Base-by-base conservation (phyloP, 352 stramenopile species). In the Pythium insidiosum region DNA sequence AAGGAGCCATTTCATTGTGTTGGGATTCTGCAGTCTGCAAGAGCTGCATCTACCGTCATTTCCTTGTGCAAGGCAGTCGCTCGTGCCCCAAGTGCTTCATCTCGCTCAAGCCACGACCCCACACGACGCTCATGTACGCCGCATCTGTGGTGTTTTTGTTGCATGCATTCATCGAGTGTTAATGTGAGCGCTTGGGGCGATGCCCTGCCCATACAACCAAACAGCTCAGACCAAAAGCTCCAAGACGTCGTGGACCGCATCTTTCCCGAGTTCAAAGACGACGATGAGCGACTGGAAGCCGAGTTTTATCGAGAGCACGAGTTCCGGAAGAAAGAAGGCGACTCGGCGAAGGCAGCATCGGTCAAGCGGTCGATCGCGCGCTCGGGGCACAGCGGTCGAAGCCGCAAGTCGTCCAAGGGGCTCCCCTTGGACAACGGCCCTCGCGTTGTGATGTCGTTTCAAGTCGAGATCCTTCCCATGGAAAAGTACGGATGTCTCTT, bases 41-140 rank as follows among this genome's bases (percentile, higher is more conserved):
- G 58, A 88, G 70, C 53, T 92, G 79, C 60, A 84, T 92, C 47
- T 87, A 84, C 53, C 72, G 72, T 4, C 68, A 87, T 37, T 84
- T 92, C 30, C 54, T 86, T 24, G 58, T 85, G 2, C 65, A 84
- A 25, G 70, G 72, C 31, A 73, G 67, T 40, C 50, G 55, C 6
- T 53, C 63, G 31, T 91, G 78, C 43, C 73, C 75, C 3, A 70
- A 82, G 41, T 90, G 74, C 56, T 52, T 64, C 49, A 63, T 73
- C 36, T 46, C 47, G 52, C 66, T 85, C 46, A 78, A 53, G 38
- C 58, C 76, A 24, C 60, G 73, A 13, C 68, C 73, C 18, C 75
- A 78, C 42, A 65, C 73, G 2, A 80, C 69, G 29, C 50, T 86
- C 50, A 84, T 88, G 76, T 84, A 42, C 28, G 69, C 50, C 10